These are phyloP conservation scores for Plasmodium reichenowi DNA, from an alignment of 169 alveolate species.

Conservation along the genomic window DNA sequence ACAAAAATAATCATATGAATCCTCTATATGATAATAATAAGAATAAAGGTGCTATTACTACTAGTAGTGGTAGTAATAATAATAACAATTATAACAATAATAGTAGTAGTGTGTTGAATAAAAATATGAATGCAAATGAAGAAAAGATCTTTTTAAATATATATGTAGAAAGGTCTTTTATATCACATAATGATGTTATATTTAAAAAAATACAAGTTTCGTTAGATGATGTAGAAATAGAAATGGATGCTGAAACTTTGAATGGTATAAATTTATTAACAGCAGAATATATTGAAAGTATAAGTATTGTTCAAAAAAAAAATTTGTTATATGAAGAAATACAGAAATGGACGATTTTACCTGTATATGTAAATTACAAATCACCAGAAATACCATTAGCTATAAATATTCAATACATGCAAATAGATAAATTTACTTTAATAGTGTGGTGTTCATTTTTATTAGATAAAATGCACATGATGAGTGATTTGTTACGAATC, in stretches of 20 bases:
- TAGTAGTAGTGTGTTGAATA: neutral
- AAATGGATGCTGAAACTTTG: conserved; percentile 79
- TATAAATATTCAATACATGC: conserved; percentile 83
- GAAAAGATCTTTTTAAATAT: conserved; percentile 81
- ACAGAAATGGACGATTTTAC: conserved; percentile 73
- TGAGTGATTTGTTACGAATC: conserved; percentile 87
- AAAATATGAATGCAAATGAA: conserved; percentile 42
- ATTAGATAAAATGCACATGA: conserved; percentile 87
- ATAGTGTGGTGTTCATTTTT: conserved; percentile 89
- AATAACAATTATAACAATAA: neutral
- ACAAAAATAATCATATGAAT: conserved; percentile 3
- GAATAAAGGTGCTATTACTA: neutral
- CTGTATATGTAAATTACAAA: conserved; percentile 78
- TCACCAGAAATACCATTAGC: conserved; percentile 85
- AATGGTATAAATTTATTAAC: conserved; percentile 60
- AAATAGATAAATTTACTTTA: conserved; percentile 84
- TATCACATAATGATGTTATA: conserved; percentile 84
- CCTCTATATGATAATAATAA: conserved; percentile 7
- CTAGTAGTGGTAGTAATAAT: neutral
- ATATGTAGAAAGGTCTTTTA: conserved; percentile 87
- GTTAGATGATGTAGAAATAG: conserved; percentile 88
- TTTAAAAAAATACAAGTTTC: conserved; percentile 84
- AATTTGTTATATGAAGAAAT: conserved; percentile 69
- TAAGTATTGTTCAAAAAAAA: conserved; percentile 54
- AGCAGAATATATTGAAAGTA: conserved; percentile 73